phyloP scores from a whole-genome alignment of 2,329 filamentous ascomycete genomes.

The Magnaporthales sp. region DNA sequence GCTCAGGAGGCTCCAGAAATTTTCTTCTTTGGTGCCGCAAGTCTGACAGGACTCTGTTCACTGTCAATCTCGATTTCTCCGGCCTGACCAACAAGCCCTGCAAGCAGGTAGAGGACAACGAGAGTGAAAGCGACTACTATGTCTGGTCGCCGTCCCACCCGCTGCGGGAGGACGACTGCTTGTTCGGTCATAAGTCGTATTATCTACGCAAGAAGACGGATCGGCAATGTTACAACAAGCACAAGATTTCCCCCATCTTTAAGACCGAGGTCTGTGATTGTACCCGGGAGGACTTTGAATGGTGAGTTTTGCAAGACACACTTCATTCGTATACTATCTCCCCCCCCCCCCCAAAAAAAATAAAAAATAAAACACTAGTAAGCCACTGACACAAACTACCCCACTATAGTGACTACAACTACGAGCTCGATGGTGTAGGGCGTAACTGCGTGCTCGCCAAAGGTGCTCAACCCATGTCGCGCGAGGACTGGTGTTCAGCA shows the following conservation, averaged over 20 bases:
- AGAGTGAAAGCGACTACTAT: slow-evolving; percentile 60
- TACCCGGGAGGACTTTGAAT: slow-evolving; percentile 82
- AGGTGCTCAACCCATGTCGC: slow-evolving; percentile 55
- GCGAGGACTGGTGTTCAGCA: slow-evolving; percentile 40
- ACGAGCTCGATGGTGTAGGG: slow-evolving; percentile 66
- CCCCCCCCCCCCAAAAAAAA: no score
- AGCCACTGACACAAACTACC: background rate
- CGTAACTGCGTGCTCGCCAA: slow-evolving; percentile 63
- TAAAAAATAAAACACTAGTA: no score
- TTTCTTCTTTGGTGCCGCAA: slow-evolving; percentile 81
- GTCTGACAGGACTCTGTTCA: slow-evolving; percentile 47
- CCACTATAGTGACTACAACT: slow-evolving; percentile 76
- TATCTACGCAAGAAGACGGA: slow-evolving; percentile 87
- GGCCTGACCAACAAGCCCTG: slow-evolving; percentile 69
- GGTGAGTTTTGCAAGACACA: no score
- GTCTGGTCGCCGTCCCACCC: slow-evolving; percentile 86
- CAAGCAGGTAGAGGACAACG: slow-evolving; percentile 51
- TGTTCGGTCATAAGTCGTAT: slow-evolving; percentile 84
- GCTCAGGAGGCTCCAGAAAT: slow-evolving; percentile 81
- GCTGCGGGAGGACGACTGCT: slow-evolving; percentile 62
- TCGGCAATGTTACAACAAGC: slow-evolving; percentile 72
- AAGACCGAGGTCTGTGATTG: slow-evolving; percentile 74
- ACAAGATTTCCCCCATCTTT: slow-evolving; percentile 62
- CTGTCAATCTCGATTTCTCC: slow-evolving; percentile 83
- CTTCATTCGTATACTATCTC: no score